Base-by-base conservation (phyloP, 2,329 filamentous ascomycete species). In the Falciphora oryzae region DNA sequence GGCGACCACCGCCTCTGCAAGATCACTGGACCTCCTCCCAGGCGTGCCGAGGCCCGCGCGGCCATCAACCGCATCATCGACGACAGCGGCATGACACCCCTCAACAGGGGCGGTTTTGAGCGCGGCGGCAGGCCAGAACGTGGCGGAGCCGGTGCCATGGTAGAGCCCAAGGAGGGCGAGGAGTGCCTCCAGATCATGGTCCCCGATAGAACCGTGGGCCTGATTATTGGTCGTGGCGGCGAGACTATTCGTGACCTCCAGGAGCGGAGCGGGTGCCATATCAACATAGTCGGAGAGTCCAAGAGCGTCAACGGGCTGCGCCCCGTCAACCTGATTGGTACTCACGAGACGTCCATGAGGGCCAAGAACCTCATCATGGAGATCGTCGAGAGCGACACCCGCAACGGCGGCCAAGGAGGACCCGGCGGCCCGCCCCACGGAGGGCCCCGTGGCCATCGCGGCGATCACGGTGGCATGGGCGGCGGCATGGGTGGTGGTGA, bases 181-280 rank as follows among this genome's bases (percentile, higher is more conserved):
- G 90, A 94, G 70, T 91, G 88, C 73, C 88, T 93, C 73, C 92
- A 96, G 76, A 96, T 97, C 71, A 95, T 96, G 91, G 93, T 97
- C 25, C 93, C 93, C 60, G 93, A 97, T 77, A 89, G 92, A 71
- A 97, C 93, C 11, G 93, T 97, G 66, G 93, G 93, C 63, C 81
- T 97, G 59, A 97, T 97, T 70, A 97, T 97, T 73, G 93, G 93
- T n/a, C 90, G 93, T 69, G 92, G 92, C 57, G 93, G 93, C 66
- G 93, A 97, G 78, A 97, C 93, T 1, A 97, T 97, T 71, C 89
- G 92, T 72, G 93, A 97, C 74, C 82, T 97, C 29, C 93, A 97
- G 77, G 93, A 97, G 75, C 85, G 91, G 67, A 95, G 91, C 71
- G 91, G 91, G n/a, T 97, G 93, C 75, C 93, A 97, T 75, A 92